Base-by-base conservation (phyloP, 1,139 yeast genomes). In the Suhomyces guaymorum region DNA sequence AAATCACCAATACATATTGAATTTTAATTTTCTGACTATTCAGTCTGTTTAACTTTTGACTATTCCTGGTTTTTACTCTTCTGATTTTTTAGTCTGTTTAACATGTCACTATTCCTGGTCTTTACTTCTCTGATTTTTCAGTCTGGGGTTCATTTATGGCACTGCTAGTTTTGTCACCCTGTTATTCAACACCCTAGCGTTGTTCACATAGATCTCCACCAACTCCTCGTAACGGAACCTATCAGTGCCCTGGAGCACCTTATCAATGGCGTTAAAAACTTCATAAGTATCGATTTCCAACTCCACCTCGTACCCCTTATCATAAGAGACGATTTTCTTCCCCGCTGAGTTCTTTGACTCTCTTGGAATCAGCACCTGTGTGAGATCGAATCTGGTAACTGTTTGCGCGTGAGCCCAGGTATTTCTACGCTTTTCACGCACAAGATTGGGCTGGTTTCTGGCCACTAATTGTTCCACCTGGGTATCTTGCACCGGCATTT, bases 231-330 rank as follows among this genome's bases (percentile, higher is more conserved):
- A 82, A 38, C 84, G 72, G 39, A 75, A 71, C 36, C 79, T 70
- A 52, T 83, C 86, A 7, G 66, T 63, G 7, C 75, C 75, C 35
- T 55, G 59, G 29, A 63, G 61, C 33, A 70, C 63, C 49, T 65
- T 63, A 33, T 82, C 81, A 57, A 81, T 82, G 15, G 87, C 82
- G 31, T 63, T 63, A 41, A 85, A 63, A 34, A 89, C 66, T 44
- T 82, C 82, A 5, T 66, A 55, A 9, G 82, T 70, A 47, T 87
- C 88, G 29, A 86, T 65, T 63, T 89, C 97, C 34, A 89, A 61
- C 55, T 84, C 94, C 29, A 82, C 67, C 57, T 84, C 94, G 43
- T 60, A 47, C 51, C 67, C 44, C 42, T 63, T 57, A 48, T 75
- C 67, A 54, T 72, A 55, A 52, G 66, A 70, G 18, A 55, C 51